These are phyloP conservation scores for Phycomyces nitens DNA, from an alignment of 192 early-diverging fungal species.

Conservation along the genomic window DNA sequence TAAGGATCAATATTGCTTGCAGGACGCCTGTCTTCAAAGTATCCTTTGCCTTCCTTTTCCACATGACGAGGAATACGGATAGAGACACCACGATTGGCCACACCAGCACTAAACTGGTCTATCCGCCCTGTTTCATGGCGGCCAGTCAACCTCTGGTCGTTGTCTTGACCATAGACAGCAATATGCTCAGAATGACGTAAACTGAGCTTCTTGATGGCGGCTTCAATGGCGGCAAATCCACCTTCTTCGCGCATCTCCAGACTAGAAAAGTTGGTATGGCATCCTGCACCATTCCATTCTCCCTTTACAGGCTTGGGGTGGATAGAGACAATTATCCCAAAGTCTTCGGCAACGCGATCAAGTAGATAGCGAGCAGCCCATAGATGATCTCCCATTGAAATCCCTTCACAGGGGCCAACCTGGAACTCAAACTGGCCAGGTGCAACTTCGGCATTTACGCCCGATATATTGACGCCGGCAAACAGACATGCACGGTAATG, in stretches of 20 bases:
- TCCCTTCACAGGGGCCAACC: conserved; percentile 55
- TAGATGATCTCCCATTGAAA: conserved; percentile 52
- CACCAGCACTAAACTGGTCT: conserved; percentile 45
- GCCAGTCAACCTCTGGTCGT: conserved; percentile 53
- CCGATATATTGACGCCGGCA: conserved; percentile 53
- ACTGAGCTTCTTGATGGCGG: conserved; percentile 50
- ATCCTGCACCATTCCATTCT: conserved; percentile 60
- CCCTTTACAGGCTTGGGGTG: conserved; percentile 58
- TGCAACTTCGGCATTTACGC: conserved; percentile 54
- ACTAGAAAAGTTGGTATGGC: conserved; percentile 56
- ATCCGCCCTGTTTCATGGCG: conserved; percentile 53
- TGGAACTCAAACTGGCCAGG: conserved; percentile 57
- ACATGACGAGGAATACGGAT: conserved; percentile 58
- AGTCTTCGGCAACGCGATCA: conserved; percentile 56
- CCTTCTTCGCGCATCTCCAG: conserved; percentile 46
- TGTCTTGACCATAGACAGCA: conserved; percentile 56
- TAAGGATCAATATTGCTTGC: conserved; percentile 59
- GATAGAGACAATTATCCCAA: conserved; percentile 50
- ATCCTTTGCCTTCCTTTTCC: conserved; percentile 50
- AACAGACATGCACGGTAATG: conserved; percentile 56
- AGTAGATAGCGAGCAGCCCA: conserved; percentile 52
- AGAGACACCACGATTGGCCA: conserved; percentile 54
- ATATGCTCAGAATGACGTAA: conserved; percentile 46
- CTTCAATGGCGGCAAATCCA: conserved; percentile 47
- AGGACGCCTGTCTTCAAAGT: conserved; percentile 53